phyloP scores from a whole-genome alignment of 1,139 yeast species.

The Pneumocystis canis region DNA sequence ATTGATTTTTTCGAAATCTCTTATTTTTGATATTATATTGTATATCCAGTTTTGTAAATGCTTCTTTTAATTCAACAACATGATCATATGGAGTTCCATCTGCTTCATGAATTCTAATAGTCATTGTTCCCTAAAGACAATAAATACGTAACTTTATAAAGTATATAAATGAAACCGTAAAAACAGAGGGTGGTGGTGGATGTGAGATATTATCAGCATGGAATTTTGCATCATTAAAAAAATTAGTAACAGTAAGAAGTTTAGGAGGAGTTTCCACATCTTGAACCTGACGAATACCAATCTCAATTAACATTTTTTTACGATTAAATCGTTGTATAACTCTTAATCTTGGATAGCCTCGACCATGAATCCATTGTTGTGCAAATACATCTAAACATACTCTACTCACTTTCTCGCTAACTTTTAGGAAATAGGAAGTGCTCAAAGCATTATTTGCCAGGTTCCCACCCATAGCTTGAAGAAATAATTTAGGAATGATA shows the following conservation, averaged over 20 bases:
- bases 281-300: conserved; percentile 87
- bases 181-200: conserved; percentile 17
- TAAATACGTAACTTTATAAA: neutral
- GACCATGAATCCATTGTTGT: conserved; percentile 83
- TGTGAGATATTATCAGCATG: conserved; percentile 18
- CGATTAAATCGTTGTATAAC: conserved; percentile 86
- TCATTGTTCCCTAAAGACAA: conserved; percentile 60
- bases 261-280: conserved; percentile 37
- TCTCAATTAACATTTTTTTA: conserved; percentile 83
- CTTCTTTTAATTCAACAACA: conserved; percentile 79
- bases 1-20: conserved; percentile 50
- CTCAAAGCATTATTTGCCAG: conserved; percentile 63
- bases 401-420: conserved; percentile 87
- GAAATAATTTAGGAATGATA: conserved; percentile 76
- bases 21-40: conserved; percentile 86
- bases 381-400: conserved; percentile 71
- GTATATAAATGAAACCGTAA: conserved; percentile 22
- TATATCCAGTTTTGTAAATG: conserved; percentile 73
- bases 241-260: conserved; percentile 28
- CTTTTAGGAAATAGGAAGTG: conserved; percentile 72
- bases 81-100: conserved; percentile 99
- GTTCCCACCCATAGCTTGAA: conserved; percentile 95
- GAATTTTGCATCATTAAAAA: conserved; percentile 30
- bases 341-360: conserved; percentile 78
- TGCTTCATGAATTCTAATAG: conserved; percentile 91